Evolutionary conservation across 2,329 filamentous ascomycete genomes (phyloP), one percentile per base, ranked within the genome.

Genomic region (Zasmidium citrigriseum): DNA sequence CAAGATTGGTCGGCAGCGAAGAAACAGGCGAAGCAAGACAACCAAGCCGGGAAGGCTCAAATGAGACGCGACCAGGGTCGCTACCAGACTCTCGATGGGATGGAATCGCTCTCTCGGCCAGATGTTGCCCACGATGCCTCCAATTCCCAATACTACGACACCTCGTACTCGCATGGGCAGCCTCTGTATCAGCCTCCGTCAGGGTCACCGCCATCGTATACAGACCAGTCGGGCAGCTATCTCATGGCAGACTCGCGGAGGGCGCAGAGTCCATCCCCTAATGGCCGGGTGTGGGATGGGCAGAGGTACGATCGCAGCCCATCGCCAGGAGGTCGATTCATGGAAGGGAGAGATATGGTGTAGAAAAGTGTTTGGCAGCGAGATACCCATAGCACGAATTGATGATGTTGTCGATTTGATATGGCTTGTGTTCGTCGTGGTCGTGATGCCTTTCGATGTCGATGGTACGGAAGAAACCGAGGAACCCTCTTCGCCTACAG

Each of bases 11-110:
- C 23, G 41, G 23, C 27, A 21, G 46, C 48, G 14, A 57, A 29
- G 41, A 21, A 45, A 34, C 44, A 54, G 41, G 51, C 24, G 16
- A 54, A 60, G 51, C 34, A 49, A 23, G 54, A 54, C n/a, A 60
- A 60, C 44, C 27, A 44, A 10, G 53, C 48, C 2, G 23, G 50
- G n/a, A 49, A 38, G 20, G 25, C 22, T 21, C 24, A 44, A 22
- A 45, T 29, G 21, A 38, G 53, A 25, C 41, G 58, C 16, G 53
- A 34, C 20, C 58, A 54, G 50, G 58, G 58, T 25, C 54, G 58
- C 2, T 60, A 60, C 34, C 58, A 55, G 34, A 60, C 58, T 4
- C 23, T 60, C 41, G 58, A 57, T 23, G 54, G 54, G 25, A 57
- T 54, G 58, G 50, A 60, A 29, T 60, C 58, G 41, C 49, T 60